Percentiles rank a stretch among this genome's conserved stretches.
These are phyloP conservation scores for Pichia scutulata DNA, from an alignment of 805 yeast genomes.

Conservation along the genomic window DNA sequence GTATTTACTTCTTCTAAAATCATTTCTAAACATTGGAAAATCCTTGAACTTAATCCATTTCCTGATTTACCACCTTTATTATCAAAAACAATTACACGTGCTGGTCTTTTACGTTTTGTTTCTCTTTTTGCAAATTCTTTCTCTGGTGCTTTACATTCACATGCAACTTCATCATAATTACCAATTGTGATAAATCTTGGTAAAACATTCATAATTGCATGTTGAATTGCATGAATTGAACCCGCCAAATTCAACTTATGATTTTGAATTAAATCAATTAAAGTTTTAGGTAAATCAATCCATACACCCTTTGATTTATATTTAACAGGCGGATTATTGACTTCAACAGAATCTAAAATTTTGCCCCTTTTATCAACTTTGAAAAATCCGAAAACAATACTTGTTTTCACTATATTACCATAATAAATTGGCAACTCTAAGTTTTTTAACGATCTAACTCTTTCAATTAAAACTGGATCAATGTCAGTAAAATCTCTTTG, in stretches of 20 bases:
- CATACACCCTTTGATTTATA: conserved; percentile 76
- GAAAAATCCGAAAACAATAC: conserved; percentile 86
- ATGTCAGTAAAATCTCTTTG: conserved; percentile 92
- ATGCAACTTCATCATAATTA: conserved; percentile 60
- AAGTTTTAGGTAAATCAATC: conserved; percentile 75
- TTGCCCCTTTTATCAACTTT: conserved; percentile 69
- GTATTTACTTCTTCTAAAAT: conserved; percentile 53
- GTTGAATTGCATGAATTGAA: conserved; percentile 96
- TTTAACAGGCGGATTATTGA: conserved; percentile 75
- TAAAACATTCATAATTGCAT: conserved; percentile 71
- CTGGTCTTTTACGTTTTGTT: conserved; percentile 71
- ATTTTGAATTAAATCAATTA: conserved; percentile 46
- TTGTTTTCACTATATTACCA: conserved; percentile 68
- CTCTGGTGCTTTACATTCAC: conserved; percentile 97
- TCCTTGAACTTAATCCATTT: conserved; percentile 70
- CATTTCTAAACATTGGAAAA: conserved; percentile 69
- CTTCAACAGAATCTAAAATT: conserved; percentile 91
- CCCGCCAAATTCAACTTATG: conserved; percentile 71
- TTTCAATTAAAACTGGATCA: conserved; percentile 72
- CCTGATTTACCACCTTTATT: conserved; percentile 75
- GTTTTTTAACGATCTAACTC: conserved; percentile 48
- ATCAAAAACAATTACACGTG: conserved; percentile 78
- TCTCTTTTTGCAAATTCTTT: conserved; percentile 83
- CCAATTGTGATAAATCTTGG: conserved; percentile 70
- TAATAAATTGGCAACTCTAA: conserved; percentile 54